These are phyloP conservation scores for Aspergillus carbonarius DNA, from an alignment of 2,329 filamentous ascomycete species.

Conservation along the genomic window DNA sequence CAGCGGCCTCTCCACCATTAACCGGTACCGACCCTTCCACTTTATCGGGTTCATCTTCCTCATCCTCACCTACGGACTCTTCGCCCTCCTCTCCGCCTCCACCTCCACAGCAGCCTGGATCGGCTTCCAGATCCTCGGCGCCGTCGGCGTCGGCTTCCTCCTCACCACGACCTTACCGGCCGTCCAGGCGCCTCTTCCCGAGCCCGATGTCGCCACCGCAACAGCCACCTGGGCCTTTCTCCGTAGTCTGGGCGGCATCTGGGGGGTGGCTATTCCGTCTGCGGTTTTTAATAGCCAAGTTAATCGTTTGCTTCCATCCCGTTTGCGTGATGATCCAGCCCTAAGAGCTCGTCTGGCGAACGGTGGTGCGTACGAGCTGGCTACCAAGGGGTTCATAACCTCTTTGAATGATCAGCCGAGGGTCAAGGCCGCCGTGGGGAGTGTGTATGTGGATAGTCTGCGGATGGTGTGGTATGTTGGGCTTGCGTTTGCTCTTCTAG, in stretches of 20 bases:
- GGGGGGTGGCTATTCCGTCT: slow-evolving; percentile 30
- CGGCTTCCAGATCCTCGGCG: slow-evolving; percentile 28
- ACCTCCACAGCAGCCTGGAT: slow-evolving; percentile 28
- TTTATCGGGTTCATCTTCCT: slow-evolving; percentile 27
- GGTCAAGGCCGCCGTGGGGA: slow-evolving; percentile 27
- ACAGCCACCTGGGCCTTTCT: slow-evolving; percentile 32
- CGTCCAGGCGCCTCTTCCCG: slow-evolving; percentile 28
- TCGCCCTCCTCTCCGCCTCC: slow-evolving; percentile 23
- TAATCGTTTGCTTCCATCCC: slow-evolving; percentile 9
- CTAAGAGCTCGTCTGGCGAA: slow-evolving; percentile 11
- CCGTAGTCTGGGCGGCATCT: slow-evolving; percentile 31
- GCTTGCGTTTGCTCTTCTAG: slow-evolving; percentile 32
- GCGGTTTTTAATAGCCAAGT: slow-evolving; percentile 34
- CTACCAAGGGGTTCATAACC: slow-evolving; percentile 10
- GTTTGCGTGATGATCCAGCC: slow-evolving; percentile 11
- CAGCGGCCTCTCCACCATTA: slow-evolving; percentile 30
- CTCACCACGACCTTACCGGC: slow-evolving; percentile 28
- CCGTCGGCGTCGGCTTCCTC: slow-evolving; percentile 25
- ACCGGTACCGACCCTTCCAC: slow-evolving; percentile 33
- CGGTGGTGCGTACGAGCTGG: slow-evolving; percentile 26
- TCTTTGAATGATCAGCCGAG: not conserved
- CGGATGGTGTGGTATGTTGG: slow-evolving; percentile 41
- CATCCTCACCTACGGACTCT: slow-evolving; percentile 26
- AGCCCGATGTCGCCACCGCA: slow-evolving; percentile 27
- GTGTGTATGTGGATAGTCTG: slow-evolving; percentile 36